Evolutionary conservation across 163 green algal genomes (phyloP), one percentile per base, ranked within the genome.

Genomic region (Chlamydomonas reinhardtii): DNA sequence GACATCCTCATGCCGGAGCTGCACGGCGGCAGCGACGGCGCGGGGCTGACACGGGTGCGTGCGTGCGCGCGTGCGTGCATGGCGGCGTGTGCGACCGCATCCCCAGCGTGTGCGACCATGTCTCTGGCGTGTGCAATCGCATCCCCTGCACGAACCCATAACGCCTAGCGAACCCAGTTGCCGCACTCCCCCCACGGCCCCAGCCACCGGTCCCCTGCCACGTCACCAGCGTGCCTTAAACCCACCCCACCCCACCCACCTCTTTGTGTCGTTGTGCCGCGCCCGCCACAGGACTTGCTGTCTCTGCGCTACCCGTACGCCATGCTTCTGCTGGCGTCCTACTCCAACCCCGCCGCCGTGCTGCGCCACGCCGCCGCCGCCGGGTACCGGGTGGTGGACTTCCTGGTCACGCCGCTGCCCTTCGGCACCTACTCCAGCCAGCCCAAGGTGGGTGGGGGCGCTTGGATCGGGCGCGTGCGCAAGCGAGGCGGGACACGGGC

Each of bases 271-370:
- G n/a, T 56, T 14, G 12, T 14, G 11, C 48, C 48, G 17, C 48
- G 12, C 48, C 14, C 71, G 6, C 22, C 90, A 14, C 84, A 93
- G 79, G 74, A 89, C 32, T 84, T 95, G 32, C 86, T 95, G 82
- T 85, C 84, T 0, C 62, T 92, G 31, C 88, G 89, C 29, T 88
- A 92, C 25, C 72, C 86, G 25, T 79, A 85, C 66, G 80, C 84
- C 31, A 89, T 94, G 85, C 82, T 94, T 75, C 90, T 95, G n/a
- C 35, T 95, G 17, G 76, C 91, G 9, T 88, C 85, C n/a, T 93
- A 92, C 82, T 88, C 82, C 61, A 90, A 94, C 86, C 93, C 93
- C 11, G 73, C 89, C 29, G 48, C 81, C 17, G 90, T 91, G 35
- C 75, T 95, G 54, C 19, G 73, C 61, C 85, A 92, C 39, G 92